Evolutionary conservation across 768 basidiomycete genomes (phyloP), one percentile per base, ranked within the genome.

Genomic region (Xerocomellus amylosporus): DNA sequence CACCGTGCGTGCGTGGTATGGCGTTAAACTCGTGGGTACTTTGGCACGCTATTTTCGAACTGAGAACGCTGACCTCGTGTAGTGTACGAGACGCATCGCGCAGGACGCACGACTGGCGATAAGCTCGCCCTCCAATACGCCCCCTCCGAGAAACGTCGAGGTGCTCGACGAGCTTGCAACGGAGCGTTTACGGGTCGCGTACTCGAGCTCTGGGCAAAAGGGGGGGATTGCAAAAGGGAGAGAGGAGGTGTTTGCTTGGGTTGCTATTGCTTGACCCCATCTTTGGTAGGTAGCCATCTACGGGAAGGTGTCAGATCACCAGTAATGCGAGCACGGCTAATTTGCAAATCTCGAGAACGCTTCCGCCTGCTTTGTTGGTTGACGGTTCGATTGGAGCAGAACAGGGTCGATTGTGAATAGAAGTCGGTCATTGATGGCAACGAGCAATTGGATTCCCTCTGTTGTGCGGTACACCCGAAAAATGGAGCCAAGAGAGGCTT

Each of bases 1-100:
- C 30, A 79, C 78, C 17, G 73, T 88, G 37, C 75, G 90, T 26
- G 88, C 90, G 8, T 93, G 91, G 92, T 85, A 83, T 67, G 91
- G 91, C 5, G 79, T 91, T 34, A 91, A 92, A 66, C 76, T 89
- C 41, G 92, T 93, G 60, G 41, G 85, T 77, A 17, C 6, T 34
- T 34, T 30, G 20, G 5, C 8, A 10, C 2, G 8, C 9, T 36
- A n/a, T 30, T 28, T 28, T 28, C 28, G 28, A 7, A 24, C 12
- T 12, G 20, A 36, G 15, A 31, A 61, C 47, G 49, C 38, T 59
- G 52, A 54, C 20, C 19, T 43, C 28, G 8, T 22, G 31, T 53
- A 90, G 88, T 88, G 84, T 60, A 72, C 86, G 19, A 79, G 79
- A 24, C 82, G 79, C 46, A 75, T 89, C 20, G 65, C 79, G 8